Conservation (phyloP, 73 alveolate genomes). For the Uronychia binucleata region DNA sequence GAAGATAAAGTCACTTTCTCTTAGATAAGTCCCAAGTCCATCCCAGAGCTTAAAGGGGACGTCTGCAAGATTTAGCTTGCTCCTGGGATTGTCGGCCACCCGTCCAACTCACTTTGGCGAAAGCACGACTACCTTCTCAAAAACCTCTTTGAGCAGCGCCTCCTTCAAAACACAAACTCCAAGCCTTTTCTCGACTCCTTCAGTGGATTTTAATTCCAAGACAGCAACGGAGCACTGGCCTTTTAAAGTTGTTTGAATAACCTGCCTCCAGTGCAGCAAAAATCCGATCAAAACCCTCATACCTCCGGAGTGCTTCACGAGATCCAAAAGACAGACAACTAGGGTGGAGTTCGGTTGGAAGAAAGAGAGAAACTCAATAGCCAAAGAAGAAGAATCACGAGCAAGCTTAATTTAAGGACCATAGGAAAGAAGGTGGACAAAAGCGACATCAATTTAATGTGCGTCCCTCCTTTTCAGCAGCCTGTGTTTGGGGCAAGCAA, state of each 20-base stretch:
- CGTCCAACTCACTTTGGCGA: no score
- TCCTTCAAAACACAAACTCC: not conserved
- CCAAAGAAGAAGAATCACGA: not conserved
- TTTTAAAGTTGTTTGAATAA: not conserved
- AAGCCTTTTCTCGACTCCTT: not conserved
- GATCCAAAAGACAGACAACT: no score
- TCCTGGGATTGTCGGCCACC: no score
- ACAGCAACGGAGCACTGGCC: not conserved
- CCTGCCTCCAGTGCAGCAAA: not conserved
- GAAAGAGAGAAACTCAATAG: not conserved
- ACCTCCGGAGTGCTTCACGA: not conserved
- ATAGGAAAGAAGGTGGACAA: not conserved
- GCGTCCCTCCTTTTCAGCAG: no score
- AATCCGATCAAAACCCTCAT: not conserved
- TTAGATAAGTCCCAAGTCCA: no score
- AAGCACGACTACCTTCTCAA: not conserved
- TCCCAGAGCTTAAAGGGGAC: no score
- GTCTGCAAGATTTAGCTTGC: no score
- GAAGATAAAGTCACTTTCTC: no score
- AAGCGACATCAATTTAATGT: no score
- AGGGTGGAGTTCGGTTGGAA: not conserved
- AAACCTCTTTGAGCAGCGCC: not conserved
- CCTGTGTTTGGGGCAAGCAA: no score
- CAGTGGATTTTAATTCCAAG: not conserved
- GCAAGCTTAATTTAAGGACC: not conserved